Evolutionary conservation across 306 rosid genomes (phyloP).

Genomic region (Castanea crenata): DNA sequence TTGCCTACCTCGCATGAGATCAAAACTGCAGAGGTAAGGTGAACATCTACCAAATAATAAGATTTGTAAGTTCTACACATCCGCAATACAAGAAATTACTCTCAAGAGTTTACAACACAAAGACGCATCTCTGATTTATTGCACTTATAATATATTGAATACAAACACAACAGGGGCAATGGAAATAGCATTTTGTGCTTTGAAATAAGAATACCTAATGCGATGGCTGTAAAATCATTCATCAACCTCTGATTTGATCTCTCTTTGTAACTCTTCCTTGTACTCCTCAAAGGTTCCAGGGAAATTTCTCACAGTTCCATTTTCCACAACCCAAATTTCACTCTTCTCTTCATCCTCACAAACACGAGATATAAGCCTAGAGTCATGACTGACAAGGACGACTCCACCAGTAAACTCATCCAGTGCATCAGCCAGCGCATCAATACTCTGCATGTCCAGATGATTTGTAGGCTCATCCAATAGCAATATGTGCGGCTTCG

Average conservation of each 20-base stretch:
- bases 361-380: constrained; percentile 69
- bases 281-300: constrained; percentile 58
- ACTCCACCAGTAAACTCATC: constrained; percentile 82
- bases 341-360: constrained; percentile 78
- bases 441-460: constrained; percentile 81
- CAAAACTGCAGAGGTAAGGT: no score
- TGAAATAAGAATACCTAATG: no score
- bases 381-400: constrained; percentile 79
- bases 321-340: constrained; percentile 78
- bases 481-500: constrained; percentile 72
- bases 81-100: no score
- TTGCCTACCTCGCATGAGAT: no score
- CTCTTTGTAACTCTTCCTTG: constrained; percentile 56
- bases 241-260: constrained; percentile 63
- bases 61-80: no score
- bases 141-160: no score
- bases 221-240: constrained; percentile 27
- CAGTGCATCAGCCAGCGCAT: constrained; percentile 69
- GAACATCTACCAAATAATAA: no score
- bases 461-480: constrained; percentile 85
- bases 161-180: no score
- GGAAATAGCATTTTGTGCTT: no score
- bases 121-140: no score
- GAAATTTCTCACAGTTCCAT: constrained; percentile 50
- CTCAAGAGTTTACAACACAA: no score